A percentile compares a stretch with the other conserved stretches of the same genome.
Evolutionary conservation across 805 yeast species (phyloP).

Genomic region (Geotrichum ghanense): DNA sequence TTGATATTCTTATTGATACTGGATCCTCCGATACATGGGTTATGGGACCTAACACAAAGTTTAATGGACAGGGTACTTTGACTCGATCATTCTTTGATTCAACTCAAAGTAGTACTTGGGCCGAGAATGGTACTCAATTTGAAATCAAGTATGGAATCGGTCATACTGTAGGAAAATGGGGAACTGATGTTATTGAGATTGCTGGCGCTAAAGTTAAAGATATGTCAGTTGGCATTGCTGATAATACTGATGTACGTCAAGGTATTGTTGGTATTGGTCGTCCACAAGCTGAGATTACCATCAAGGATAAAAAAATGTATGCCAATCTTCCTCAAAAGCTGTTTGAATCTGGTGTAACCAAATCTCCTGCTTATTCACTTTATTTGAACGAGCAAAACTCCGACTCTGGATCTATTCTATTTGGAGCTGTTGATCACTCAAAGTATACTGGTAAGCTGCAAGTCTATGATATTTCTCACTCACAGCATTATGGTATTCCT

Average conservation of each 20-base stretch:
- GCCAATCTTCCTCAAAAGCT: slow-evolving; percentile 56
- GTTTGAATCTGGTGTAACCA: slow-evolving; percentile 46
- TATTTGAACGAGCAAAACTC: slow-evolving; percentile 37
- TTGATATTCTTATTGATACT: slow-evolving; percentile 55
- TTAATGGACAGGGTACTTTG: slow-evolving; percentile 8
- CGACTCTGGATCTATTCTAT: slow-evolving; percentile 38
- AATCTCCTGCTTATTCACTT: slow-evolving; percentile 51
- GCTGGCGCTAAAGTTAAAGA: slow-evolving; percentile 39
- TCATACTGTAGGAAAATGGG: slow-evolving; percentile 46
- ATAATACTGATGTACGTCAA: slow-evolving; percentile 46
- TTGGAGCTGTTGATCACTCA: slow-evolving; percentile 45
- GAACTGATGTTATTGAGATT: slow-evolving; percentile 48
- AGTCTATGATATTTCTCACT: slow-evolving; percentile 27
- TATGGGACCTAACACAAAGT: slow-evolving; percentile 26
- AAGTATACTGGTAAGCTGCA: slow-evolving; percentile 35
- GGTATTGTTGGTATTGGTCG: slow-evolving; percentile 40
- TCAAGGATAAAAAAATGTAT: slow-evolving; percentile 27
- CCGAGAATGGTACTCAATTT: slow-evolving; percentile 16
- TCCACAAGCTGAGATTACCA: slow-evolving; percentile 42
- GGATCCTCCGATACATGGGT: slow-evolving; percentile 73
- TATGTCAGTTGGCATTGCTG: slow-evolving; percentile 70
- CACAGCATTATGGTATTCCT: slow-evolving; percentile 24
- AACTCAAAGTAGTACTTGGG: slow-evolving; percentile 18
- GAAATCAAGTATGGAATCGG: slow-evolving; percentile 37
- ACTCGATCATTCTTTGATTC: slow-evolving; percentile 21